Evolutionary conservation across 208 protist genomes (phyloP).

Genomic region (Trypanosoma grayi): DNA sequence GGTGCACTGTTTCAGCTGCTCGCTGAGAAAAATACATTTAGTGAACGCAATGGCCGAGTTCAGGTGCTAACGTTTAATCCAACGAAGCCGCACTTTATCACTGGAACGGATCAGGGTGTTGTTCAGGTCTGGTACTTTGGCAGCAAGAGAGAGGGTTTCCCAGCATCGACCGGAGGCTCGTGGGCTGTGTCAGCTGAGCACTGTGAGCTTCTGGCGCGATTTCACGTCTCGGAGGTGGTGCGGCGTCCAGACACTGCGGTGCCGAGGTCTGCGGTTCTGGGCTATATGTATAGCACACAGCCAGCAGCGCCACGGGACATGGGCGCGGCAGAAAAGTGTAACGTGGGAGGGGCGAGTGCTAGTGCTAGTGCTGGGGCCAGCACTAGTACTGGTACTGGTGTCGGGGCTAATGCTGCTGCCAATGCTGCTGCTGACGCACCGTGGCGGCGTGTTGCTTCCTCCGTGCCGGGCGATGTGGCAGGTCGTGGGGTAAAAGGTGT

Average conservation of each 20-base stretch:
- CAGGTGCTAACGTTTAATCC: slow-evolving; percentile 57
- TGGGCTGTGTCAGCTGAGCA: not conserved
- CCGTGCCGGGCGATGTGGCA: slow-evolving; percentile 13
- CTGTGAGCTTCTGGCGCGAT: not conserved
- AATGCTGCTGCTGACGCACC: no score
- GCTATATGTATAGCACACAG: slow-evolving; percentile 19
- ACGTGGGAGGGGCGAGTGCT: no score
- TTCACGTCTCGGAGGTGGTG: slow-evolving; percentile 11
- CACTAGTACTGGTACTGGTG: no score
- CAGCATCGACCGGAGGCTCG: not conserved
- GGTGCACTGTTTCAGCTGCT: slow-evolving; percentile 13
- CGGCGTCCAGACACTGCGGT: not conserved
- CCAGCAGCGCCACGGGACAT: slow-evolving; percentile 3
- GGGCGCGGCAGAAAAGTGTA: no score
- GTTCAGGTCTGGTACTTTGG: slow-evolving; percentile 64
- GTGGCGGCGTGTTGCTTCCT: slow-evolving; percentile 26
- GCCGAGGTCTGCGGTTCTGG: not conserved
- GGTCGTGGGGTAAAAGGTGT: slow-evolving; percentile 8
- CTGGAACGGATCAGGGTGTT: slow-evolving; percentile 49
- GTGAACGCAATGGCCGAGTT: slow-evolving; percentile 14
- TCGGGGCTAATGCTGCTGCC: no score
- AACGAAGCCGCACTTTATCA: slow-evolving; percentile 44
- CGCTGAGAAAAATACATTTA: slow-evolving; percentile 10
- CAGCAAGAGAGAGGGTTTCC: not conserved
- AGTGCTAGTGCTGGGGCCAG: no score